Percentiles rank a stretch among this genome's conserved stretches.
phyloP scores from a whole-genome alignment of 305 asterid species.

The Euphrasia arctica region DNA sequence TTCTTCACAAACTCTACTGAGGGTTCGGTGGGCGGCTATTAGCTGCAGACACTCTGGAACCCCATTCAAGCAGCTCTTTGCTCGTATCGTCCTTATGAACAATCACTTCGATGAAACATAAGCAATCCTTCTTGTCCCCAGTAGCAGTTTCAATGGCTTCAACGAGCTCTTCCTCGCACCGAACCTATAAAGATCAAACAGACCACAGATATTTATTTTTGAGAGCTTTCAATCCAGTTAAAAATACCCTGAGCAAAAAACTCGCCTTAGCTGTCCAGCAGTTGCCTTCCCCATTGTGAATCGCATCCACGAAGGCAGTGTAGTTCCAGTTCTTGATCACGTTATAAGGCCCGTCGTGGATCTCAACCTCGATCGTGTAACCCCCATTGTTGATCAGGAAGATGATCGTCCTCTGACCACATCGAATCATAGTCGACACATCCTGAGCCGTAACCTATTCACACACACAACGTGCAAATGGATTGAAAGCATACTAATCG shows the following conservation, averaged over 20 bases:
- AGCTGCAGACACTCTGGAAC: neutral
- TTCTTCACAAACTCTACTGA: neutral
- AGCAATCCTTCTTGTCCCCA: neutral
- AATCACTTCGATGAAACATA: neutral
- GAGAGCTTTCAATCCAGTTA: neutral
- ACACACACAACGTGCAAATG: neutral
- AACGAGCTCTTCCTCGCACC: neutral
- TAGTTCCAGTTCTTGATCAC: conserved; percentile 5
- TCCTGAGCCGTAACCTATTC: neutral
- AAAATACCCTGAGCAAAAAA: neutral
- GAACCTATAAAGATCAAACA: neutral
- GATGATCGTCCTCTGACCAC: neutral
- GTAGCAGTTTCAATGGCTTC: neutral
- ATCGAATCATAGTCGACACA: neutral
- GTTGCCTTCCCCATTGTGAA: neutral
- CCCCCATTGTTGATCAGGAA: neutral
- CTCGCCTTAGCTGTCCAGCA: neutral
- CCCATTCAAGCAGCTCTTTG: neutral
- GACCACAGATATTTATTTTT: no score
- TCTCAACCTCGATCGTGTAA: neutral
- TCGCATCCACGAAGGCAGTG: neutral
- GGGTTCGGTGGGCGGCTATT: neutral
- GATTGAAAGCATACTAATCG: neutral
- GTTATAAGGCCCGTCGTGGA: neutral
- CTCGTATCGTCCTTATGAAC: neutral